These are phyloP conservation scores for Termitomyces sp. DNA, from an alignment of 768 basidiomycete genomes.

Conservation along the genomic window DNA sequence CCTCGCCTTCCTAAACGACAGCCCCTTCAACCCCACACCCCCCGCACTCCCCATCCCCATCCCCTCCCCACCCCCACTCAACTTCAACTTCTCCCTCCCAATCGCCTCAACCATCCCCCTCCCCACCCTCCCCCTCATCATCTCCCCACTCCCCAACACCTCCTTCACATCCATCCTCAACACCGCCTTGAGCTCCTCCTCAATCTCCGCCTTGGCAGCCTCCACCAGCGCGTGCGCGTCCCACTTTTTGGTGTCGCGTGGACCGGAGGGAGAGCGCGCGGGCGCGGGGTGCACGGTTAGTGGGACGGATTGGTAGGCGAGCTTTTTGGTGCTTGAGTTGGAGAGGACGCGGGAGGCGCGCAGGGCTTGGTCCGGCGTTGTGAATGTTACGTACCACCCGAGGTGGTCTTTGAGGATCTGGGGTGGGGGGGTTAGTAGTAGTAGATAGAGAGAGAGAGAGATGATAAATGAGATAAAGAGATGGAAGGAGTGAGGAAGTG, in stretches of 20 bases:
- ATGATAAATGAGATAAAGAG: constrained; percentile 4
- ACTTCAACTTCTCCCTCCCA: constrained; percentile 46
- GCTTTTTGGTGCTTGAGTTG: constrained; percentile 41
- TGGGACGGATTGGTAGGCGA: constrained; percentile 58
- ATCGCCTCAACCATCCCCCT: constrained; percentile 51
- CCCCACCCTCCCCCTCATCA: constrained; percentile 45
- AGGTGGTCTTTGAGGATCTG: constrained; percentile 69
- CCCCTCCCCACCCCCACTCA: constrained; percentile 18
- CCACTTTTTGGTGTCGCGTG: constrained; percentile 47
- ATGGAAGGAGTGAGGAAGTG: not conserved
- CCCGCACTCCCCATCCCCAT: constrained; percentile 23
- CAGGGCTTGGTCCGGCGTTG: constrained; percentile 55
- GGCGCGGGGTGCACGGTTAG: constrained; percentile 49
- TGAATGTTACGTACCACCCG: constrained; percentile 84
- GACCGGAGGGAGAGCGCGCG: constrained; percentile 27
- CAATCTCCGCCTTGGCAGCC: not conserved
- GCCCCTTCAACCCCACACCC: constrained; percentile 38
- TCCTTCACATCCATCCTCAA: constrained; percentile 1
- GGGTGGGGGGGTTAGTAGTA: too few relatives aligned
- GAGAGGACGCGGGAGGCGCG: constrained; percentile 65
- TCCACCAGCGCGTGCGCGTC: constrained; percentile 46
- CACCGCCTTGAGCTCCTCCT: not conserved
- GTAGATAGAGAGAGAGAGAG: constrained; percentile 1
- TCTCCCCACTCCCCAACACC: constrained; percentile 55
- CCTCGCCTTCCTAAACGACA: constrained; percentile 45